Base-by-base conservation (phyloP, 2,329 filamentous ascomycete genomes). In the Esteya vermicola region DNA sequence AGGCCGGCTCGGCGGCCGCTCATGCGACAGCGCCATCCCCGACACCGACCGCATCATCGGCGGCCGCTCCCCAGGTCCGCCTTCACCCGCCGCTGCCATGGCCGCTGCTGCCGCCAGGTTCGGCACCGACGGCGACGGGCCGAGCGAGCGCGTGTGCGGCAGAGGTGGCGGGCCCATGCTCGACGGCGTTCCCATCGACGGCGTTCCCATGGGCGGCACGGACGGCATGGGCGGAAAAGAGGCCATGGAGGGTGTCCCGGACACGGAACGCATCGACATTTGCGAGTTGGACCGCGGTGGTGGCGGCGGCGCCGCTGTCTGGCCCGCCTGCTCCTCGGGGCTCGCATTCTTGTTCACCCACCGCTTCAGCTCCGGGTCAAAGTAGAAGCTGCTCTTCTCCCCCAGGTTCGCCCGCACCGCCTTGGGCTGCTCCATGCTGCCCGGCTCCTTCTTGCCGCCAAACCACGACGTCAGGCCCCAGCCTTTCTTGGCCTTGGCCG, bases 291-390 rank as follows among this genome's bases (percentile, higher is more conserved):
- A 70, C 49, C 71, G 77, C 1, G 88, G 88, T 9, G 86, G 88
- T 1, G 91, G 91, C 2, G 91, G 85, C 5, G 86, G 88, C 1
- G 91, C 88, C 1, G 89, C 83, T 0, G 70, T 65, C 47, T 75
- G 71, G 4, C 72, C 64, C 21, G 70, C 64, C 9, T 63, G 62
- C 33, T 72, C 72, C 40, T 81, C 78, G 8, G 74, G 71, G 12
- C 79, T 79, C 10, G 76, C 75, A 56, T 94, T 95, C 67, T 95
- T 95, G 65, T 98, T 96, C 56, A 98, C 70, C 93, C 93, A 98
- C 56, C 91, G 86, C 65, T 93, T 93, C 39, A 94, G 72, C n/a
- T 95, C 84, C 3, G 86, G 82, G 54, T 98, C 91, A 53, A 91
- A 98, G 49, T 89, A 81, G 59, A 98, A 95, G 34, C 78, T 85